phyloP scores from a whole-genome alignment of 148 eudicot species.

The Spergularia marina region DNA sequence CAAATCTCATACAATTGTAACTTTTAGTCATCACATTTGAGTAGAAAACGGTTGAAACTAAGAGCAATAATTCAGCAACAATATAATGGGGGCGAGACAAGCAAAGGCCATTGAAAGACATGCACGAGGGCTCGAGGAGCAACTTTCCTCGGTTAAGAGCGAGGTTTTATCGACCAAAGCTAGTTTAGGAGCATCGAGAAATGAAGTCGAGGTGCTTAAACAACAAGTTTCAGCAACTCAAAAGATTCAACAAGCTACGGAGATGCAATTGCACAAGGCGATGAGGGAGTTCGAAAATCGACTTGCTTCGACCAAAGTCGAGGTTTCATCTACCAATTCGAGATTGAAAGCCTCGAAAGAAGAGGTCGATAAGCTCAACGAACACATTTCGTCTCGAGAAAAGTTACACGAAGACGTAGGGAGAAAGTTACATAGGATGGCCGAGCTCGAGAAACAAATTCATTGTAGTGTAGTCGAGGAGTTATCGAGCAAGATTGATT shows the following conservation, averaged over 20 bases:
- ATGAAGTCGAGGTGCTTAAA: slow-evolving; percentile 1
- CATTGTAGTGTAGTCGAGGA: slow-evolving; percentile 2
- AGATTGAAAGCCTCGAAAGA: not conserved
- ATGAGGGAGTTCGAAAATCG: not conserved
- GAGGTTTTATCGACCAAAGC: not conserved
- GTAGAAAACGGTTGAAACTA: not conserved
- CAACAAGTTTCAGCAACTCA: not conserved
- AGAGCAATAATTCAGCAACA: not conserved
- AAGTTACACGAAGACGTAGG: not conserved
- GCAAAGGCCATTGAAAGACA: not conserved
- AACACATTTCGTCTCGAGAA: not conserved
- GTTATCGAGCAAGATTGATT: not conserved
- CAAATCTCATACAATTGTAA: not conserved
- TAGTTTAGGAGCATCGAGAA: slow-evolving; percentile 5
- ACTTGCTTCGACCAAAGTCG: not conserved
- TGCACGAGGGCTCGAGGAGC: not conserved
- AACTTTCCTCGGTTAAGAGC: slow-evolving; percentile 2
- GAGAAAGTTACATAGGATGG: not conserved
- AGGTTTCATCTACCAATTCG: not conserved
- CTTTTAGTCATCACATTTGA: not conserved
- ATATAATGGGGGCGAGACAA: slow-evolving; percentile 9
- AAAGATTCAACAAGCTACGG: not conserved
- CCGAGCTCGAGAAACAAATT: slow-evolving; percentile 15
- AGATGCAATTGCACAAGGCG: not conserved
- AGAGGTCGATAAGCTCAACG: not conserved